phyloP scores from a whole-genome alignment of 169 alveolate species.

The Plasmodium vivax region DNA sequence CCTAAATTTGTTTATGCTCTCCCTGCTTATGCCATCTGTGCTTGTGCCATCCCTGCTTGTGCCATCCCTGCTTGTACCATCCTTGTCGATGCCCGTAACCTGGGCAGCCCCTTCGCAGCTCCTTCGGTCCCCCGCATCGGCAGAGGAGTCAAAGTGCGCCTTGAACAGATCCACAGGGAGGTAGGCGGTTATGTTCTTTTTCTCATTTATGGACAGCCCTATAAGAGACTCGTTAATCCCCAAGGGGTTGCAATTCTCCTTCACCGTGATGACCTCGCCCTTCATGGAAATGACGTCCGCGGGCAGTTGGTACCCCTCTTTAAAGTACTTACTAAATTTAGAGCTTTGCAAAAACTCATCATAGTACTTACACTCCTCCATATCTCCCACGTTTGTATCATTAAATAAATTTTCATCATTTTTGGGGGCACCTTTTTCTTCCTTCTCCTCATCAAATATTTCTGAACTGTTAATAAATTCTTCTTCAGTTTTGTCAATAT shows the following conservation, averaged over 20 bases:
- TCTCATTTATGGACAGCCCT: conserved; percentile 43
- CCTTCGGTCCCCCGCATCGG: background rate
- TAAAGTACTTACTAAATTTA: conserved; percentile 33
- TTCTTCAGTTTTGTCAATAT: conserved; percentile 68
- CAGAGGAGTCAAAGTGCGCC: conserved; percentile 22
- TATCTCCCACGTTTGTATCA: conserved; percentile 1
- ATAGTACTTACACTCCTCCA: background rate
- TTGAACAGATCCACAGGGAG: conserved; percentile 49
- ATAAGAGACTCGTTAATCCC: conserved; percentile 66
- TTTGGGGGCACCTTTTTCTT: background rate
- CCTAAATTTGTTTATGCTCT: conserved; percentile 47
- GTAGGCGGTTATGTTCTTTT: conserved; percentile 69
- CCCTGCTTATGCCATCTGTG: conserved; percentile 1
- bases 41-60: too few species aligned
- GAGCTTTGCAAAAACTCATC: conserved; percentile 36
- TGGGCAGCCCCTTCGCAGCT: background rate
- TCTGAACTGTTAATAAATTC: conserved; percentile 41
- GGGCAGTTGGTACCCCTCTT: conserved; percentile 57
- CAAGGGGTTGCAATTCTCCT: conserved; percentile 72
- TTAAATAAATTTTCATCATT: conserved; percentile 47
- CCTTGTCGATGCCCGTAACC: conserved; percentile 36
- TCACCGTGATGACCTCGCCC: conserved; percentile 18
- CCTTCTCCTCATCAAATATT: background rate
- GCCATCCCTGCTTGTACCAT: background rate
- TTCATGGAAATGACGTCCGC: conserved; percentile 40